Percentiles rank a stretch among this genome's conserved stretches.
Conservation (phyloP, 495 filamentous ascomycete genomes). For the Opeltia flavorubescens region DNA sequence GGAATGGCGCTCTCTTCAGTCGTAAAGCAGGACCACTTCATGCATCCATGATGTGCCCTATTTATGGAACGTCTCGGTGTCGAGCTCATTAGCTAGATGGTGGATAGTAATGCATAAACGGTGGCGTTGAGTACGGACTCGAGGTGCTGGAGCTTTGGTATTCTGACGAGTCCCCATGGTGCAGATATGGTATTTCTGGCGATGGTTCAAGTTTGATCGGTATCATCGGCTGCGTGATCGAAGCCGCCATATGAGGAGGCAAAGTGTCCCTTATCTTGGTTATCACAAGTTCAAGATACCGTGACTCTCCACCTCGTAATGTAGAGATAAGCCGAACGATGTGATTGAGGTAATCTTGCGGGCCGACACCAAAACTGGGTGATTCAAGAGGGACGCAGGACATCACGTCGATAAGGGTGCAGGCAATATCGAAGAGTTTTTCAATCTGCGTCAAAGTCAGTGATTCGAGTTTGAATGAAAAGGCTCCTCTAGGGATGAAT, state of each 20-base stretch:
- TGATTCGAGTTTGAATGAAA: not conserved
- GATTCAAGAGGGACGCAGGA: constrained; percentile 42
- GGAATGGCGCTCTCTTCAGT: too few relatives aligned
- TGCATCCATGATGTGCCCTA: not conserved
- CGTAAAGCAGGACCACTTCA: not conserved
- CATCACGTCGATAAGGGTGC: constrained; percentile 59
- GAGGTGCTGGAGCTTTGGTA: constrained; percentile 6
- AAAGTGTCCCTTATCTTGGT: constrained; percentile 55
- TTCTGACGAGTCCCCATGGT: constrained; percentile 1
- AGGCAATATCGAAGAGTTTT: constrained; percentile 64
- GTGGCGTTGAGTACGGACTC: constrained; percentile 13
- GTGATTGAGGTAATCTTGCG: constrained; percentile 58
- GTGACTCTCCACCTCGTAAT: constrained; percentile 54
- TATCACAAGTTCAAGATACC: constrained; percentile 57
- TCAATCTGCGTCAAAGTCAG: constrained; percentile 37
- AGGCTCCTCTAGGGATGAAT: not conserved
- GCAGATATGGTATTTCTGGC: not conserved
- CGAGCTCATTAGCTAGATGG: not conserved
- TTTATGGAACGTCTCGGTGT: not conserved
- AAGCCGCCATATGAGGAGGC: constrained; percentile 38
- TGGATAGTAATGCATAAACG: constrained; percentile 13
- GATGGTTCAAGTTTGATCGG: constrained; percentile 5
- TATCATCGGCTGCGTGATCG: constrained; percentile 23
- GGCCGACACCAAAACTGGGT: constrained; percentile 46
- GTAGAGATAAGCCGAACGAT: constrained; percentile 50